Percentiles rank a stretch among this genome's conserved stretches.
Conservation (phyloP, 768 basidiomycete genomes). For the Mycena capillaripes region DNA sequence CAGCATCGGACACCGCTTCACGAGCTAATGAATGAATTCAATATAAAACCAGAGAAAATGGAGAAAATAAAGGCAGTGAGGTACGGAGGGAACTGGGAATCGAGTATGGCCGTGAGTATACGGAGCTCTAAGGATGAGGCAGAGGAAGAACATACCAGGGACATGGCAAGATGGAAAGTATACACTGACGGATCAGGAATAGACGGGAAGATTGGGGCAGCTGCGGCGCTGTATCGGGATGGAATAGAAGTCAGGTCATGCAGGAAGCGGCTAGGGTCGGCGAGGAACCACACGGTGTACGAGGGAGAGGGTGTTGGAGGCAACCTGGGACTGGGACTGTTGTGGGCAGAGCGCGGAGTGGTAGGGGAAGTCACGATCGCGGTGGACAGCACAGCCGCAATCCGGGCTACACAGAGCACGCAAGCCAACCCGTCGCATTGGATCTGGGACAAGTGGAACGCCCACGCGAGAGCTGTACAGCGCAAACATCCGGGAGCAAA, state of each 20-base stretch:
- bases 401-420: background rate
- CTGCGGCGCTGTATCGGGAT: constrained; percentile 32
- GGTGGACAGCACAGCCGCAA: background rate
- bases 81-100: background rate
- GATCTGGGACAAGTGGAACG: background rate
- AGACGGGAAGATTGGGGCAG: constrained; percentile 38
- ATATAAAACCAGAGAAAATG: background rate
- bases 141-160: background rate
- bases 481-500: background rate
- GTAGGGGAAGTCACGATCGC: background rate
- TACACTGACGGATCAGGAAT: constrained; percentile 41
- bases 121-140: constrained; percentile 24
- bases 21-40: background rate
- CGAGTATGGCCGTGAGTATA: constrained; percentile 9
- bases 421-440: background rate
- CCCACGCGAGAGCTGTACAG: background rate
- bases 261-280: background rate
- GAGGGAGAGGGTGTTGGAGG: constrained; percentile 42
- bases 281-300: constrained; percentile 40
- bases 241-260: background rate
- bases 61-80: constrained; percentile 14
- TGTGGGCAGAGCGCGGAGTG: background rate
- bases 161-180: constrained; percentile 15
- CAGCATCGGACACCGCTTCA: too few species aligned
- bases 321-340: background rate